phyloP scores from a whole-genome alignment of 768 basidiomycete genomes.

The Amanita muscaria region DNA sequence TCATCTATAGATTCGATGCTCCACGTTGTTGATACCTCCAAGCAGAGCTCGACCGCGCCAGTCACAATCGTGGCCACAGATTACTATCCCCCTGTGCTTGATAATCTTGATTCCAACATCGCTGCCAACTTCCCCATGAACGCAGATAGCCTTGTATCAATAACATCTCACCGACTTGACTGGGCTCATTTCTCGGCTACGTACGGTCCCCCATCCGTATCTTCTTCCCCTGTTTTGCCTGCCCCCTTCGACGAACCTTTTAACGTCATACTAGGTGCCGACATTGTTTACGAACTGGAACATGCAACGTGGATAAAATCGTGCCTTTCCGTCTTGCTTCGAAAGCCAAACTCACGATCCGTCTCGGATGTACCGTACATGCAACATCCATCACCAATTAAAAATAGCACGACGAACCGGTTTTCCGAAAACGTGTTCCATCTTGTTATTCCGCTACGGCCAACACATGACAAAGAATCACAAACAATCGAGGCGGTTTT shows the following conservation, averaged over 20 bases:
- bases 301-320: slow-evolving; percentile 66
- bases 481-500: slow-evolving; percentile 52
- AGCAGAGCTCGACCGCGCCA: not conserved
- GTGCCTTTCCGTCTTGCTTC: slow-evolving; percentile 46
- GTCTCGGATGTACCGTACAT: not conserved
- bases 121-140: slow-evolving; percentile 37
- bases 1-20: not conserved
- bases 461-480: slow-evolving; percentile 54
- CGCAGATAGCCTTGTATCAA: not conserved
- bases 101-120: slow-evolving; percentile 60
- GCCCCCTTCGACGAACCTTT: slow-evolving; percentile 31
- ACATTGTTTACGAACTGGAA: slow-evolving; percentile 67
- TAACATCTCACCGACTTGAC: slow-evolving; percentile 39
- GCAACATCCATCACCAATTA: not conserved
- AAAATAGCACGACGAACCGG: not conserved
- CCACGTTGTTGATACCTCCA: not conserved
- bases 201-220: not conserved
- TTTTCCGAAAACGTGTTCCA: slow-evolving; percentile 39
- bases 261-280: slow-evolving; percentile 72
- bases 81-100: slow-evolving; percentile 65
- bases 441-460: slow-evolving; percentile 68
- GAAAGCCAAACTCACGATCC: slow-evolving; percentile 13
- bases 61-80: slow-evolving; percentile 57
- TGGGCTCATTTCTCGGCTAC: slow-evolving; percentile 39
- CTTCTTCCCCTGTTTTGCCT: not conserved